Conservation (phyloP, 202 grass and related monocot species). For the Zoysia matrella region DNA sequence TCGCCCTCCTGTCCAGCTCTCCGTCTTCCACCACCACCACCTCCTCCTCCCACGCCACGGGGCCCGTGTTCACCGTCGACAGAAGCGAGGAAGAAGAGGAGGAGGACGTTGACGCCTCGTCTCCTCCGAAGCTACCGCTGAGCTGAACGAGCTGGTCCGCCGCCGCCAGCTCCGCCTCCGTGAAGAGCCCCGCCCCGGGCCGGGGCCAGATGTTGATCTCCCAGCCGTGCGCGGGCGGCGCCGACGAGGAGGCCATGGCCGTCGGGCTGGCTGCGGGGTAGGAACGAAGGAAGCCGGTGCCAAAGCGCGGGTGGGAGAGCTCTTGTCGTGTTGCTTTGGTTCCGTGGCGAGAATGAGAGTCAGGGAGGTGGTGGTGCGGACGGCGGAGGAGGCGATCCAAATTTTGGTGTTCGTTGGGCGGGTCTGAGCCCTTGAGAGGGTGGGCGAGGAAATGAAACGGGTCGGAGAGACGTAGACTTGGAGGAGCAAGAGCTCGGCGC, state of each 20-base stretch:
- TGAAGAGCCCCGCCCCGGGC: conserved; percentile 40
- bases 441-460: not conserved
- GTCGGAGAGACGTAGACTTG: conserved; percentile 5
- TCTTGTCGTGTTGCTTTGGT: no score
- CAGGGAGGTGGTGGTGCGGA: no score
- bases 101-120: not conserved
- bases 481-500: not conserved
- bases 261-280: not conserved
- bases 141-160: not conserved
- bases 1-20: conserved; percentile 45
- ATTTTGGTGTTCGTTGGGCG: no score
- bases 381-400: no score
- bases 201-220: not conserved
- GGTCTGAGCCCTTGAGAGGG: not conserved
- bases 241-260: conserved; percentile 12
- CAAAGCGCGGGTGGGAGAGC: no score
- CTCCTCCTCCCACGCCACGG: not conserved
- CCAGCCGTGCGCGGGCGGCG: not conserved
- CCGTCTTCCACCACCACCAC: not conserved
- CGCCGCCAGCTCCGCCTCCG: conserved; percentile 51
- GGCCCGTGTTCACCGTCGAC: conserved; percentile 18
- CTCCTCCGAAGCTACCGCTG: conserved; percentile 8
- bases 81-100: not conserved
- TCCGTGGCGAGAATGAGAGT: no score
- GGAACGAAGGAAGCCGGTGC: no score